Evolutionary conservation across 2,329 filamentous ascomycete species (phyloP).

Genomic region (Claviceps paspali): DNA sequence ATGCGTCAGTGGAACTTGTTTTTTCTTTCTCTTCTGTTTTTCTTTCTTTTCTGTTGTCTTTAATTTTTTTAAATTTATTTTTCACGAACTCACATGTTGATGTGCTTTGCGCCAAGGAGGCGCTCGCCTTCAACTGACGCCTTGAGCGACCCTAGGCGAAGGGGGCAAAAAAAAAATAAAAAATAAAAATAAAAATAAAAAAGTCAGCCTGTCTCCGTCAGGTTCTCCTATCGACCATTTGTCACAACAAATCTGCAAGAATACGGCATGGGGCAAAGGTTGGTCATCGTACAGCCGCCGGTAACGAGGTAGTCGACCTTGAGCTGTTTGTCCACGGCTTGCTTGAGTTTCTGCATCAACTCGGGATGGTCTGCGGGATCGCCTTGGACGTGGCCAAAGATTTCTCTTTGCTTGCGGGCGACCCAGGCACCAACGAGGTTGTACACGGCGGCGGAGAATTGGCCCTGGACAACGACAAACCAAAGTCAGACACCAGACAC

Average conservation of each 20-base stretch:
- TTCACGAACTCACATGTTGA: conserved; percentile 43
- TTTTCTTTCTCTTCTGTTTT: neutral
- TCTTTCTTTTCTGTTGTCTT: too few relatives aligned
- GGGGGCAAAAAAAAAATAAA: neutral
- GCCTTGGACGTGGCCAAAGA: conserved; percentile 40
- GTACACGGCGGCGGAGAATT: conserved; percentile 73
- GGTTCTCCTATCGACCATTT: too few relatives aligned
- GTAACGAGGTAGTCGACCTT: conserved; percentile 84
- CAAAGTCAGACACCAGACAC: too few relatives aligned
- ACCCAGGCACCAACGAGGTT: conserved; percentile 79
- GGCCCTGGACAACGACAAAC: conserved; percentile 38
- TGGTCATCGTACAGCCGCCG: conserved; percentile 44
- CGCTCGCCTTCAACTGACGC: conserved; percentile 70
- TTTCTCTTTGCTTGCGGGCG: conserved; percentile 44
- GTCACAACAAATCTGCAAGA: too few relatives aligned
- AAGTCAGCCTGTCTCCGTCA: conserved; percentile 22
- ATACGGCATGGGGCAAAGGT: too few relatives aligned
- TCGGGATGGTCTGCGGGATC: conserved; percentile 31
- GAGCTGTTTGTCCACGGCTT: conserved; percentile 40
- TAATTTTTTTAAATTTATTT: neutral
- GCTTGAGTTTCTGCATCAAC: conserved; percentile 34
- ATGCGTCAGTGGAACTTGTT: neutral
- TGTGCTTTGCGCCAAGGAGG: conserved; percentile 59
- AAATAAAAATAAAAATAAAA: neutral
- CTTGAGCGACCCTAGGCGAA: conserved; percentile 48